Conservation (phyloP, 768 basidiomycete genomes). For the Phanerochaete sordida region DNA sequence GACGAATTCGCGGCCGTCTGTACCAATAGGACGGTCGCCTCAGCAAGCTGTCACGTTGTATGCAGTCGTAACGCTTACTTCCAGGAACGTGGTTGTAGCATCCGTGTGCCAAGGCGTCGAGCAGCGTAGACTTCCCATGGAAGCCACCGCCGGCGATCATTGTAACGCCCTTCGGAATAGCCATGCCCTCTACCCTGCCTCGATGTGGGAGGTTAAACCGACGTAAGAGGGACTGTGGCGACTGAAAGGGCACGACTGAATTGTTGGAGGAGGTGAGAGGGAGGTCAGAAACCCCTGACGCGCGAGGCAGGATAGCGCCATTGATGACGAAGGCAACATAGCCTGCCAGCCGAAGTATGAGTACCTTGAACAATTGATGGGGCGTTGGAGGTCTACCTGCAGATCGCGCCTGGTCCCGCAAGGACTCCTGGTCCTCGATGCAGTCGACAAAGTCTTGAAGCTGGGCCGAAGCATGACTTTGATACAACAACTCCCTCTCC, state of each 20-base stretch:
- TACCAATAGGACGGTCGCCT: not conserved
- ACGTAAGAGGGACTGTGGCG: conserved; percentile 7
- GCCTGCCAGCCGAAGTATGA: not conserved
- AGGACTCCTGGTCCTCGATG: conserved; percentile 13
- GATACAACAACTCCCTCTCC: not conserved
- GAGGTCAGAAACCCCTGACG: conserved; percentile 12
- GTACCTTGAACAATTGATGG: not conserved
- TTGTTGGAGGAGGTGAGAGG: not conserved
- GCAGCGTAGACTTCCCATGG: conserved; percentile 17
- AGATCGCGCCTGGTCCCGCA: not conserved
- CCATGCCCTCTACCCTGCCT: conserved; percentile 15
- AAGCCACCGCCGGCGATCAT: conserved; percentile 18
- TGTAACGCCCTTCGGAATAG: conserved; percentile 13
- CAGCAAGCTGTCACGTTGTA: not conserved
- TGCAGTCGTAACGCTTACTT: not conserved
- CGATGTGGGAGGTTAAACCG: conserved; percentile 12
- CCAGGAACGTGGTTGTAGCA: conserved; percentile 17
- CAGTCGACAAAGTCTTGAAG: conserved; percentile 11
- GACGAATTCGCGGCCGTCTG: conserved; percentile 18
- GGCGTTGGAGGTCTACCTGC: not conserved
- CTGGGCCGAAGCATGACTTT: not conserved
- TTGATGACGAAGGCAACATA: conserved; percentile 16
- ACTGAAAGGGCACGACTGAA: conserved; percentile 8
- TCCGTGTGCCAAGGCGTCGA: conserved; percentile 15
- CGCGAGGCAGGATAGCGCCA: conserved; percentile 17